phyloP scores from a whole-genome alignment of 2,329 filamentous ascomycete genomes.

The Diaporthe aspalathi region DNA sequence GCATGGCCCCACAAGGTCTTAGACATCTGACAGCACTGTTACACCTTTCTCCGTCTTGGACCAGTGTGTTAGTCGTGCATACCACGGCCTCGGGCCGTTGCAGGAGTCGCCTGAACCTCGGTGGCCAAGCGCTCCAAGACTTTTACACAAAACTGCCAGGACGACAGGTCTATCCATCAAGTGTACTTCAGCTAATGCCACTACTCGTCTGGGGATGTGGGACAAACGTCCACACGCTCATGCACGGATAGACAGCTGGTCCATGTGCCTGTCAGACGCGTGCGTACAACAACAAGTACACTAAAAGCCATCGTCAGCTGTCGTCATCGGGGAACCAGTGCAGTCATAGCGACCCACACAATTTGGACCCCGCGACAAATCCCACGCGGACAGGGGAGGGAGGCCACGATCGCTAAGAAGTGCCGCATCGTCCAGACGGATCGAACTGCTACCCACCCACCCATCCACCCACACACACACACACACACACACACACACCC shows the following conservation, averaged over 20 bases:
- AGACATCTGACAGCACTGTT: neutral
- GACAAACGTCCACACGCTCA: neutral
- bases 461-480: neutral
- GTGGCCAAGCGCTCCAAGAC: too few species aligned
- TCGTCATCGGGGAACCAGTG: constrained; percentile 6
- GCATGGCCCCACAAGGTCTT: neutral
- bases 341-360: constrained; percentile 4
- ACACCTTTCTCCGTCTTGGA: neutral
- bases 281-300: too few species aligned
- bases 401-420: constrained; percentile 12
- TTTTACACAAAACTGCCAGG: too few species aligned
- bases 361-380: constrained; percentile 3
- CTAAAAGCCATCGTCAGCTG: neutral
- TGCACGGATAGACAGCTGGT: neutral
- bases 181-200: too few species aligned
- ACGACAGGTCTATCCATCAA: too few species aligned
- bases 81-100: neutral
- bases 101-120: neutral
- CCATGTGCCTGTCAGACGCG: neutral
- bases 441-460: constrained; percentile 9
- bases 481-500: neutral
- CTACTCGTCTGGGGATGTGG: neutral
- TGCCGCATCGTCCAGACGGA: constrained; percentile 1
- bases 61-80: neutral
- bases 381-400: neutral